Conservation (phyloP, 805 yeast species). For the Metschnikowia kofuensis region DNA sequence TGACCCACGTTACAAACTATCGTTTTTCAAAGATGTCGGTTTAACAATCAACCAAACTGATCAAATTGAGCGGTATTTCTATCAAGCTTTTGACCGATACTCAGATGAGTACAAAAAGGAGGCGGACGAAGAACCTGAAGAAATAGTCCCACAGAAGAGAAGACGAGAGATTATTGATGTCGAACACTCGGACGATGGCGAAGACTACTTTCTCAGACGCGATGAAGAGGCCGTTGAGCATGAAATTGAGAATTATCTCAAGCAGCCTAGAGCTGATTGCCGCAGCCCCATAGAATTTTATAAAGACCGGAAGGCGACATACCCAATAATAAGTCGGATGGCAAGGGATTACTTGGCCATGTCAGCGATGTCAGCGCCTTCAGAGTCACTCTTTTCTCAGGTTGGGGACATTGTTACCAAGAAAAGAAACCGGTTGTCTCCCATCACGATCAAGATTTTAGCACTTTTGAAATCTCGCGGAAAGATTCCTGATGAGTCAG, state of each 20-base stretch:
- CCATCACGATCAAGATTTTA: conserved; percentile 1
- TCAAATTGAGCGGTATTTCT: background rate
- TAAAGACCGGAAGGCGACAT: conserved; percentile 1
- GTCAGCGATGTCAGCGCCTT: conserved; percentile 2
- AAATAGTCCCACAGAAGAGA: background rate
- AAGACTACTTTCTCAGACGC: conserved; percentile 2
- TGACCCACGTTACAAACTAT: conserved; percentile 3
- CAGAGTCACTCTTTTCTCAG: conserved; percentile 1
- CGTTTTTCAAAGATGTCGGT: background rate
- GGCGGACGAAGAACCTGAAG: background rate
- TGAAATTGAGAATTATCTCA: background rate
- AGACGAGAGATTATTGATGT: conserved; percentile 1
- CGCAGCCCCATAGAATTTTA: background rate
- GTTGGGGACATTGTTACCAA: background rate
- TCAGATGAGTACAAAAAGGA: background rate
- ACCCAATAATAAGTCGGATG: background rate
- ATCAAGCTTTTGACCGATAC: conserved; percentile 1
- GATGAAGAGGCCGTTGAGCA: background rate
- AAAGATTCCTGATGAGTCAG: background rate
- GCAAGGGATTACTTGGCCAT: conserved; percentile 1
- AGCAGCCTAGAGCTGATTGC: background rate
- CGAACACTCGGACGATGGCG: background rate
- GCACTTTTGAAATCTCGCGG: background rate
- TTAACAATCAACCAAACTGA: background rate
- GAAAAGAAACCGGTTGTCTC: background rate